Base-by-base conservation (phyloP, 2,329 filamentous ascomycete genomes). In the Lachnum nothofagi region DNA sequence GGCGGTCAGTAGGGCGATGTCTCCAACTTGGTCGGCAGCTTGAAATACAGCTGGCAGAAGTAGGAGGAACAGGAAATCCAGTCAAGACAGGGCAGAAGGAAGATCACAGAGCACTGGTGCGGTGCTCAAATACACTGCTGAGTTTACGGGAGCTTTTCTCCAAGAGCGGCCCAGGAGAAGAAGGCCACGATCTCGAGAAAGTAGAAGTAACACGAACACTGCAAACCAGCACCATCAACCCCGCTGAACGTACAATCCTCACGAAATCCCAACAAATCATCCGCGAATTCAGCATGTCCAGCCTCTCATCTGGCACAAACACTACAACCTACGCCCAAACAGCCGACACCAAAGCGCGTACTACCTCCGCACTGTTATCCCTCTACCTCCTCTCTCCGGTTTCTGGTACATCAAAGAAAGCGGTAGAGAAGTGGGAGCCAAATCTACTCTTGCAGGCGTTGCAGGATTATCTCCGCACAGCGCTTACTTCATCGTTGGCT, bases 1-100 rank as follows among this genome's bases (percentile, higher is more conserved):
- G 86, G 1, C 74, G 91, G 37, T 80, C 85, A 0, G 86, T 95
- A 10, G 83, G 81, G 37, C 76, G 91, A 44, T 91, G 86, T 63
- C 73, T 97, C 35, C 85, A 86, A 62, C 73, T 97, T 2, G 90
- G 88, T 0, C 75, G 91, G 38, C 89, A 95, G 70, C 77, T 98
- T 9, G 89, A 97, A 65, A 78, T 86, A n/a, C 87, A 95, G 65
- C 78, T 94, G 63, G 73, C 79, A 0, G 90, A 95, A 66, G 72
- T 88, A 52, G 46, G 62, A 49, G 64, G 61, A 24, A 60, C 63
- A 16, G 62, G 60, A 22, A 67, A 45, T 55, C 56, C 52, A 39
- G 60, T 20, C 61, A 72, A 45, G 65, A 72, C 52, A 44, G 56
- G 51, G 53, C 67, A 61, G 25, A 64, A 60, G 2, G 85, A 89